phyloP scores from a whole-genome alignment of 208 protist genomes.

The Phytomonas sp. region DNA sequence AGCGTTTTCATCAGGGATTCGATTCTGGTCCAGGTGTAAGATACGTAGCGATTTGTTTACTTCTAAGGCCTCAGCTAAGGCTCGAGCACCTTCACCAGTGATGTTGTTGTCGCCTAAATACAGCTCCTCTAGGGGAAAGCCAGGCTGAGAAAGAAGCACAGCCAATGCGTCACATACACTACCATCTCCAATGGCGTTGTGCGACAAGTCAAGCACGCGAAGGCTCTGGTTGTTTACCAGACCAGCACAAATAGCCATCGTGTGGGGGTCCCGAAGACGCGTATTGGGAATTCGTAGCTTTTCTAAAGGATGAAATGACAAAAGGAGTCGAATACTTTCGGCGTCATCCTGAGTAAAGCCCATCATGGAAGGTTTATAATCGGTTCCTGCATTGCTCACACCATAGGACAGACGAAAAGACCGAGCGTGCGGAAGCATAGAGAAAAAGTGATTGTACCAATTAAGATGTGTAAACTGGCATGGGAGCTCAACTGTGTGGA shows the following conservation, averaged over 20 bases:
- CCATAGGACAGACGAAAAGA: slow-evolving; percentile 71
- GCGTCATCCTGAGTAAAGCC: slow-evolving; percentile 76
- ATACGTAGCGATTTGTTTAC: slow-evolving; percentile 73
- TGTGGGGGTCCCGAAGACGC: slow-evolving; percentile 35
- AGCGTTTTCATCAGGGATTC: slow-evolving; percentile 59
- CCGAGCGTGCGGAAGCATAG: slow-evolving; percentile 44
- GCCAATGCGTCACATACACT: slow-evolving; percentile 47
- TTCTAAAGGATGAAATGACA: slow-evolving; percentile 43
- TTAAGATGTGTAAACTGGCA: slow-evolving; percentile 68
- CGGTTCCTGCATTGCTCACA: slow-evolving; percentile 40
- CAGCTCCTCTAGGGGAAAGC: slow-evolving; percentile 66
- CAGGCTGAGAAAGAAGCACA: slow-evolving; percentile 49
- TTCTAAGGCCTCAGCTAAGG: slow-evolving; percentile 56
- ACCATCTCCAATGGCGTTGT: slow-evolving; percentile 70
- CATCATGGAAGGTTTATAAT: slow-evolving; percentile 46
- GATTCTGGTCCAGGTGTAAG: slow-evolving; percentile 72
- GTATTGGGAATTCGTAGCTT: slow-evolving; percentile 65
- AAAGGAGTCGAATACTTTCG: slow-evolving; percentile 33
- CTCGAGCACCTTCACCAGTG: slow-evolving; percentile 33
- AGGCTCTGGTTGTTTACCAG: slow-evolving; percentile 53
- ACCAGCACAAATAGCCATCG: slow-evolving; percentile 51
- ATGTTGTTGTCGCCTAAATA: slow-evolving; percentile 78
- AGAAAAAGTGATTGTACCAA: slow-evolving; percentile 62
- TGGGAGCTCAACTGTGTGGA: slow-evolving; percentile 54
- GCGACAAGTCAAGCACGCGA: slow-evolving; percentile 73